Evolutionary conservation across 2,329 filamentous ascomycete species (phyloP), one percentile per base, ranked within the genome.

Genomic region (Xylaria multiplex): DNA sequence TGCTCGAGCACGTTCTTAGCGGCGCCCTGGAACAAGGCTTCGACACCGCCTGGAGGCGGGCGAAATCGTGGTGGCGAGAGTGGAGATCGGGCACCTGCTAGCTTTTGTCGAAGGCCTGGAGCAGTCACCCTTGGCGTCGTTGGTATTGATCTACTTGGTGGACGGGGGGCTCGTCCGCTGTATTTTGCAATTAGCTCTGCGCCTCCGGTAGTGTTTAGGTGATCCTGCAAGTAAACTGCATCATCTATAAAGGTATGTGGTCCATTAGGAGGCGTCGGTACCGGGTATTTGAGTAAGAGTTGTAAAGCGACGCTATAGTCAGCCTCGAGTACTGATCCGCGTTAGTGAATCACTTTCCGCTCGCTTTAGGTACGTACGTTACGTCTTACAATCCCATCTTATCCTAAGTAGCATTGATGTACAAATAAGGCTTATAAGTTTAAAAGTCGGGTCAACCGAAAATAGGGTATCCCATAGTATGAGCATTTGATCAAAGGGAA

Each of bases 331-430:
- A 99, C 91, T 93, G 65, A 22, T 46, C 45, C 6, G 6, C 24
- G 69, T 80, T 62, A 80, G 76, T 54, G 49, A 59, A 32, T 27
- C 42, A 8, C 13, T 32, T 45, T 40, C 16, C 0, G 6, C 2
- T 57, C 9, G 6, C 22, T 46, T 19, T 32, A 6, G 22, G 14
- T 27, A 42, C n/a, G 2, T 45, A 43, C 16, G 22, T 11, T 45
- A 43, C 16, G 22, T 11, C 67, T 82, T 81, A 96, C 92, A 81
- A 72, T 94, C 88, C 94, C 94, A 97, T 63, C 95, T 88, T 72
- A 98, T 93, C 57, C 96, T 88, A 52, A 99, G 83, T 27, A 99
- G 83, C 94, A 99, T 98, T 6, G 93, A 90, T 58, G 97, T 89
- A 72, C 94, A 97, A n/a, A 97, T 90, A 62, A 96, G 85, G 75